Percentiles rank a stretch among this genome's conserved stretches.
Evolutionary conservation across 139 green algal species (phyloP).

Genomic region (Chlorella sp.): DNA sequence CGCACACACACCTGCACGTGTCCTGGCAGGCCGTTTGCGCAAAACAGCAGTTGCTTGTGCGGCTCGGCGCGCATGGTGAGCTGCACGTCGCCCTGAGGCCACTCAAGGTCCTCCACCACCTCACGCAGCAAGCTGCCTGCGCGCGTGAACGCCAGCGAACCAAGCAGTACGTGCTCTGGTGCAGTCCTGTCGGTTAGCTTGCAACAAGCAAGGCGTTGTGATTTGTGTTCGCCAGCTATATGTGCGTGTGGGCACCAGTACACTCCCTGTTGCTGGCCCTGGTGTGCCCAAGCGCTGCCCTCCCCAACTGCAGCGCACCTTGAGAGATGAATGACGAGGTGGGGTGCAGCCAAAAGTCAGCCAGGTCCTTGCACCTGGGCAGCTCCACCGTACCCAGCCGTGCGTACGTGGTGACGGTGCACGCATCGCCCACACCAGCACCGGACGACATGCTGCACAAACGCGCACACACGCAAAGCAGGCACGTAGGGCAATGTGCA

Average conservation of each 20-base stretch:
- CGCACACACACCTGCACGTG: constrained; percentile 21
- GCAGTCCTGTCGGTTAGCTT: too few relatives aligned
- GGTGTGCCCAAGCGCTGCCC: too few relatives aligned
- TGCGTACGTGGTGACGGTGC: constrained; percentile 36
- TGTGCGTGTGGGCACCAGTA: too few relatives aligned
- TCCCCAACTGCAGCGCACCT: constrained; percentile 1
- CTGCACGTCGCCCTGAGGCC: constrained; percentile 21
- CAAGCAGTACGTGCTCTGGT: too few relatives aligned
- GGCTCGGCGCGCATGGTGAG: constrained; percentile 25
- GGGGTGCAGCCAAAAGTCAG: constrained; percentile 42
- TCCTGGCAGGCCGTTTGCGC: constrained; percentile 13
- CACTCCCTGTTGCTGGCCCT: too few relatives aligned
- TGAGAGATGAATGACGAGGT: constrained; percentile 40
- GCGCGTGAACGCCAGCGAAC: too few relatives aligned
- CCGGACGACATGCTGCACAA: too few relatives aligned
- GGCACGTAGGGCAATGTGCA: too few relatives aligned
- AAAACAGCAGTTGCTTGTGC: constrained; percentile 13
- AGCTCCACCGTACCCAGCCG: constrained; percentile 28
- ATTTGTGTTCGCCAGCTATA: too few relatives aligned
- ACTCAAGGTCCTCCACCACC: constrained; percentile 52
- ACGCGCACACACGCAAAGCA: too few relatives aligned
- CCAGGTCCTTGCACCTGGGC: constrained; percentile 20
- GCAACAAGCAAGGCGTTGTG: too few relatives aligned
- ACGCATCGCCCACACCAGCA: too few relatives aligned
- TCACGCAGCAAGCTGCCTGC: constrained; percentile 53